These are phyloP conservation scores for Colletotrichum chrysophilum DNA, from an alignment of 2,329 filamentous ascomycete species.

Conservation along the genomic window DNA sequence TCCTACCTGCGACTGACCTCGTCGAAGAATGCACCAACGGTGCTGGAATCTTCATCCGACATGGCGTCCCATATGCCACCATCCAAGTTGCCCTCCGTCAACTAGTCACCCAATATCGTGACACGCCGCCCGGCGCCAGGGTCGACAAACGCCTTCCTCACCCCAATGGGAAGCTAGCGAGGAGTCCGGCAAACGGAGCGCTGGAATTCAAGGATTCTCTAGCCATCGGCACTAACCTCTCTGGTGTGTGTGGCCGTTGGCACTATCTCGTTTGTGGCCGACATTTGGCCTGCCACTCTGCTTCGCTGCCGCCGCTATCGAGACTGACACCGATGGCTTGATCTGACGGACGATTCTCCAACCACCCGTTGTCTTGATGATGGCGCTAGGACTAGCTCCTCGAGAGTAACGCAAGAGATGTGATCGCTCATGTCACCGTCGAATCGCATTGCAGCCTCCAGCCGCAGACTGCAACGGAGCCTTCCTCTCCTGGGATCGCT, in stretches of 20 bases:
- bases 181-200: not conserved
- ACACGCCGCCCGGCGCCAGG: not conserved
- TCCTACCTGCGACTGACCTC: not conserved
- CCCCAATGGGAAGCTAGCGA: not conserved
- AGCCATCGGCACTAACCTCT: not conserved
- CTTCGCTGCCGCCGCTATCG: not conserved
- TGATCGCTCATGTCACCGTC: slow-evolving; percentile 2
- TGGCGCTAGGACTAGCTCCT: slow-evolving; percentile 4
- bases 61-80: not conserved
- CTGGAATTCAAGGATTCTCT: not conserved
- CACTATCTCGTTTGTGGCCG: not conserved
- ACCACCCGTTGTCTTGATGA: not conserved
- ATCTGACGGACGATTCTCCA: not conserved
- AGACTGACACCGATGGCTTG: not conserved
- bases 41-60: not conserved
- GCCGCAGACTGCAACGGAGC: not conserved
- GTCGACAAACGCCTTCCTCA: not conserved
- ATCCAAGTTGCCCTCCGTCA: not conserved
- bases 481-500: slow-evolving; percentile 7
- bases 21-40: not conserved
- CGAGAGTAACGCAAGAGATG: slow-evolving; percentile 3
- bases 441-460: slow-evolving; percentile 1
- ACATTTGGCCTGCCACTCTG: not conserved
- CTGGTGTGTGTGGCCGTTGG: not conserved
- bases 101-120: not conserved